phyloP scores from a whole-genome alignment of 2,329 filamentous ascomycete species.

The Aureobasidium sp. region DNA sequence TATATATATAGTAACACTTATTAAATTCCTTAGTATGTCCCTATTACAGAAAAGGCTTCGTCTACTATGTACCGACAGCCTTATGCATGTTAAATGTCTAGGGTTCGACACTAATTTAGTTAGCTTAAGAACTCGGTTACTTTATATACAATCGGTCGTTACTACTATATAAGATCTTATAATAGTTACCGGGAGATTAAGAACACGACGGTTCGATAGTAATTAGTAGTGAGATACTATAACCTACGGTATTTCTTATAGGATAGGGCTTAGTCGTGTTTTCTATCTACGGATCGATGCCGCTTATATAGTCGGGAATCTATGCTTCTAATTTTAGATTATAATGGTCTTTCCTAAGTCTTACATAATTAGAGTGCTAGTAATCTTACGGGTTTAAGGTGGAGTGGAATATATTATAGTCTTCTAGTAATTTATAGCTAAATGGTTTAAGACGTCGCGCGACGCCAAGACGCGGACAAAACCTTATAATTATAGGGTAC shows the following conservation, averaged over 20 bases:
- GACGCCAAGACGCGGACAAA: background rate
- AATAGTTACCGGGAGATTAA: background rate
- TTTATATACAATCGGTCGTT: background rate
- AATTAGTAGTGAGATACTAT: background rate
- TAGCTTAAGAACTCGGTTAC: background rate
- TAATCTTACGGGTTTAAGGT: background rate
- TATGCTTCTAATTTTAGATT: background rate
- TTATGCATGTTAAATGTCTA: background rate
- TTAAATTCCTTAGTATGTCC: background rate
- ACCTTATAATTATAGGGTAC: background rate
- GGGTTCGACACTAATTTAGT: background rate
- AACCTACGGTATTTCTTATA: background rate
- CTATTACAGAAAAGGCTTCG: background rate
- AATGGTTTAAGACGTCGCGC: background rate
- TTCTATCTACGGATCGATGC: background rate
- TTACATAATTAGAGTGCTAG: background rate
- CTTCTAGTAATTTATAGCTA: background rate
- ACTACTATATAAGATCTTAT: background rate
- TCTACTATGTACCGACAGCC: background rate
- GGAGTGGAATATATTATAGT: background rate
- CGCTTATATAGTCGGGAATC: background rate
- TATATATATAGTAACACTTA: background rate
- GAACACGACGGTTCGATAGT: background rate
- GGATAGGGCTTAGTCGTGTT: background rate
- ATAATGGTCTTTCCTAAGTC: background rate